Evolutionary conservation across 2,329 filamentous ascomycete genomes (phyloP).

Genomic region (Hyphodiscus sp.): DNA sequence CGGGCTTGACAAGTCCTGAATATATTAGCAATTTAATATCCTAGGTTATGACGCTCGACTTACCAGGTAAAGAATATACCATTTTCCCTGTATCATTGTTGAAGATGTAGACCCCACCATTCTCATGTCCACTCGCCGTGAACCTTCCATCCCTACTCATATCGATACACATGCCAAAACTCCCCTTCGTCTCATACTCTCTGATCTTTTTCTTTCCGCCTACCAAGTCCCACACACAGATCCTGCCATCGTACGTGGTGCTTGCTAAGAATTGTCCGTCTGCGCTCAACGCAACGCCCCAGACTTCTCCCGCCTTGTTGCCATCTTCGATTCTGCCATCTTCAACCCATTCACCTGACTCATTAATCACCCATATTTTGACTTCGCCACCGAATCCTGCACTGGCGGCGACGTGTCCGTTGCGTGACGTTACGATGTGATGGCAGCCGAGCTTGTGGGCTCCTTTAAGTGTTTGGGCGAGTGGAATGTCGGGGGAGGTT

Average conservation of each 20-base stretch:
- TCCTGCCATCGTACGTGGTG: conserved; percentile 78
- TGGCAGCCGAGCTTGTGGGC: conserved; percentile 89
- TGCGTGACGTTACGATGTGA: conserved; percentile 67
- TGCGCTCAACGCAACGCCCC: conserved; percentile 80
- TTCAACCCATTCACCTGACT: conserved; percentile 47
- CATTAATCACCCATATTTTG: conserved; percentile 70
- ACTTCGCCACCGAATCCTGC: conserved; percentile 86
- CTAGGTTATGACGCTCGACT: conserved; percentile 17
- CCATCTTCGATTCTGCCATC: conserved; percentile 43
- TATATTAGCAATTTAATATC: conserved; percentile 17
- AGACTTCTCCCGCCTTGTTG: conserved; percentile 65
- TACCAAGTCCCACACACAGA: conserved; percentile 77
- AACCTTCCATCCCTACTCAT: conserved; percentile 72
- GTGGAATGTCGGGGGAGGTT: conserved; percentile 61
- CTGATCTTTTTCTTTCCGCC: conserved; percentile 57
- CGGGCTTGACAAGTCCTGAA: conserved; percentile 74
- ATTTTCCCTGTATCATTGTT: conserved; percentile 84
- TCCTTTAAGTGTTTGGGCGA: conserved; percentile 70
- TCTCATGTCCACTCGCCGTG: conserved; percentile 89
- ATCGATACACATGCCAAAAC: conserved; percentile 85
- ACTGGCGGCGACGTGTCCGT: conserved; percentile 69
- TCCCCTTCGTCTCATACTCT: conserved; percentile 87
- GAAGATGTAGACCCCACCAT: conserved; percentile 88
- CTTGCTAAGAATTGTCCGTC: conserved; percentile 81
- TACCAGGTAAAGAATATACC: conserved; percentile 76